Base-by-base conservation (phyloP, 2,329 filamentous ascomycete genomes). In the Pseudogymnoascus sp. region DNA sequence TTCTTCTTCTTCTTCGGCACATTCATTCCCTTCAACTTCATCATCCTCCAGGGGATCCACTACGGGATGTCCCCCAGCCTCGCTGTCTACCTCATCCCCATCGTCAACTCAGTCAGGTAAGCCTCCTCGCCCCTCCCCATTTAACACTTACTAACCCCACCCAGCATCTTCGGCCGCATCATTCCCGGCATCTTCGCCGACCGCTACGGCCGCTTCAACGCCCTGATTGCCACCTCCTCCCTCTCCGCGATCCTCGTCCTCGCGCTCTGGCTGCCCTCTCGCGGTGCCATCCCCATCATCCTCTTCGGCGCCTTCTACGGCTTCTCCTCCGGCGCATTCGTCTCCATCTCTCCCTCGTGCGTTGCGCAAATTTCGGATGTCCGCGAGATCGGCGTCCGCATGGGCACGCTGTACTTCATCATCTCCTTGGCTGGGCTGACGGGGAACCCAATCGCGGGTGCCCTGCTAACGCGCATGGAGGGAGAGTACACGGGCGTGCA, bases 361-460 rank as follows among this genome's bases (percentile, higher is more conserved):
- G 77, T 92, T 21, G 87, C 86, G 1, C 87, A 91, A 69, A 88
- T 91, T 65, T 86, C 83, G 1, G 86, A 89, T 53, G 81, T 90
- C 38, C 78, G 83, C 18, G 80, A 90, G 71, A 86, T 92, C 35
- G 90, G 89, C 12, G 81, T 86, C 1, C 79, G 89, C 5, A 85
- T 81, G 1, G 90, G 90, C 0, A 80, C 82, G 0, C 79, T 84
- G 25, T 89, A 88, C 70, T 80, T 83, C 14, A 72, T 86, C 56
- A 78, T 85, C 63, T 80, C 84, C 1, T 75, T 91, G 33, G 87
- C 85, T 3, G 86, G 84, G 1, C 75, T 92, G 60, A 84, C 84
- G 0, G 86, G 87, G 0, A 84, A 80, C 53, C 88, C 88, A 0
- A 87, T 91, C 67, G 87, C 80, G 1, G 87, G 87, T 5, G 84